Base-by-base conservation (phyloP, 2,329 filamentous ascomycete genomes). In the Pseudopithomyces maydicus region DNA sequence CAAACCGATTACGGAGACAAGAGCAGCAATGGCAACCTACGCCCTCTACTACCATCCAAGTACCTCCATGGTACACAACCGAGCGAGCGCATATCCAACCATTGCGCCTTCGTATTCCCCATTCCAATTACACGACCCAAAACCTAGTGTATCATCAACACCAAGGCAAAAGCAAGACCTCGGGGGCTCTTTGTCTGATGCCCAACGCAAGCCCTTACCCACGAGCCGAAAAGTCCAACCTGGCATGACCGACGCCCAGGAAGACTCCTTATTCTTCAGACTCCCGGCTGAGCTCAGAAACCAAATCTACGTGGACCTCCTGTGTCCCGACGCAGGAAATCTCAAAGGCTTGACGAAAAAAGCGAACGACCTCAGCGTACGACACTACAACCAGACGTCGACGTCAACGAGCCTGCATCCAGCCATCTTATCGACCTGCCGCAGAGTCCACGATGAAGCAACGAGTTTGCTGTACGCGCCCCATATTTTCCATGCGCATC, bases 241-340 rank as follows among this genome's bases (percentile, higher is more conserved):
- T n/a, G 10, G 38, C 20, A 15, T 47, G 19, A 56, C 53, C 6
- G 45, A 52, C 32, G 8, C 50, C 1, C 69, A 72, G 52, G 10
- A 56, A 10, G 32, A 51, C 15, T 69, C 64, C 0, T 39, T 58
- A 5, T 62, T 81, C 54, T 78, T 81, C 71, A 69, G 62, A 15
- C 79, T 90, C 1, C 82, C 89, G 22, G 79, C 80, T 2, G 87
- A 90, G 64, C 79, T 90, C 3, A 81, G 82, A 36, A 84, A 88
- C 53, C 81, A 88, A 66, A 83, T 90, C 32, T 84, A 81, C 69
- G 60, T 65, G 29, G 64, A 69, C 29, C 70, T 81, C 26, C 70
- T 82, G 15, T 69, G 64, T 44, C 56, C 69, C 15, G 52, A 61
- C 23, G 61, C 67, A 6, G 48, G 55, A 3, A 55, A 52, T 17